phyloP scores from a whole-genome alignment of 2,329 filamentous ascomycete genomes.

The Xylaria sp. region DNA sequence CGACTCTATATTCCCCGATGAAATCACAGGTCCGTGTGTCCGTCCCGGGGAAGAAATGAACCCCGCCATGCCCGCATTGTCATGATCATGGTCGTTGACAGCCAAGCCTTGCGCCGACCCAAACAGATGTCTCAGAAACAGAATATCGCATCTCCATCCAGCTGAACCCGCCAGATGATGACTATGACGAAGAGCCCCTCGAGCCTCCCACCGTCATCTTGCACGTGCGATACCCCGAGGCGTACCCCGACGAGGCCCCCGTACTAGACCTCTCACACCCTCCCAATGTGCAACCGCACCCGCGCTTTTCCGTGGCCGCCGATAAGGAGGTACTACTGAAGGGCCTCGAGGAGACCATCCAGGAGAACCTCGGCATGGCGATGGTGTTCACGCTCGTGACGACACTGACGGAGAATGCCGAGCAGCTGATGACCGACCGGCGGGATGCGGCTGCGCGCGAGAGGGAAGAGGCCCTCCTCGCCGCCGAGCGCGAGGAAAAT shows the following conservation, averaged over 20 bases:
- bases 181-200: conserved; percentile 55
- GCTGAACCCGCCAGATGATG: conserved; percentile 67
- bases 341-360: conserved; percentile 66
- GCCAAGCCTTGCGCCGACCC: conserved; percentile 7
- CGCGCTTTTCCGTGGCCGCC: conserved; percentile 70
- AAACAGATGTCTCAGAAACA: conserved; percentile 76
- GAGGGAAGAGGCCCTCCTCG: conserved; percentile 50
- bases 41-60: background rate
- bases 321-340: conserved; percentile 73
- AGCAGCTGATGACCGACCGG: conserved; percentile 72
- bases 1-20: conserved; percentile 95
- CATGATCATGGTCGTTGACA: conserved; percentile 5
- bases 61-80: conserved; percentile 9
- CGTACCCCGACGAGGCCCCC: conserved; percentile 84
- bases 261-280: conserved; percentile 72
- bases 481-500: conserved; percentile 84
- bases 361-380: conserved; percentile 93
- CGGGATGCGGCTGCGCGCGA: conserved; percentile 57
- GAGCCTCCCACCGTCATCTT: conserved; percentile 71
- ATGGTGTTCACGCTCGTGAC: conserved; percentile 94
- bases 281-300: conserved; percentile 63
- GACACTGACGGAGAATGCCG: conserved; percentile 83
- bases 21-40: conserved; percentile 73
- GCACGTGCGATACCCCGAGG: conserved; percentile 80
- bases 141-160: conserved; percentile 81